Base-by-base conservation (phyloP, 2,329 filamentous ascomycete genomes). In the Ophiostoma angusticollis region DNA sequence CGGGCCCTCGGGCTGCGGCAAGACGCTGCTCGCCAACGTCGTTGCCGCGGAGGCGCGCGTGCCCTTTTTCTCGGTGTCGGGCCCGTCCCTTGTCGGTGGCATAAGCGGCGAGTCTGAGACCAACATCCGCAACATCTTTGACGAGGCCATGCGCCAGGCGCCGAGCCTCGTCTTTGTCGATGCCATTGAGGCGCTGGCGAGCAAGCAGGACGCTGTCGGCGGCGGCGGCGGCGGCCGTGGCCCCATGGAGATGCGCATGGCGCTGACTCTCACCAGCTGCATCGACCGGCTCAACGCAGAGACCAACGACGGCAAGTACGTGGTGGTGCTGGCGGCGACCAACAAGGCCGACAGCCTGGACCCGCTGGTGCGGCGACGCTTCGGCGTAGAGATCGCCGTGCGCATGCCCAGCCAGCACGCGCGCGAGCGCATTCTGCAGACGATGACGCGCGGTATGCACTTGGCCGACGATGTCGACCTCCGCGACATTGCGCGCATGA, bases 121-220 rank as follows among this genome's bases (percentile, higher is more conserved):
- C 62, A 84, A 85, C 44, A 74, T 93, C 21, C 69, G 84, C 25
- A 83, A 89, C 47, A 70, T 85, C 34, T 93, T 93, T 45, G 87
- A 96, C 11, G 84, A 91, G 52, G 91, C 91, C 0, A 84, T 84
- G 55, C 72, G 75, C 40, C 70, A 87, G 27, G 87, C 89, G 0
- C 91, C 91, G 0, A 93, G 85, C 52, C 67, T 98, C 5, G 70
- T 98, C 5, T 93, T 95, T 52, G 82, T 96, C 41, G 86, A 94
- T 49, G 81, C 94, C 49, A 84, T 96, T 37, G 87, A 98, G 57
- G 80, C 81, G 4, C 91, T 96, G 50, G 84, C 86, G 35, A 83
- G 84, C 0, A 93, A 93, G 56, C 70, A 82, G 40, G 84, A 93
- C 46, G 5, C 5, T 3, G 31, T 32, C 1, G 82, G 91, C 52